phyloP scores from a whole-genome alignment of 768 basidiomycete species.

The Podaxis sp. region DNA sequence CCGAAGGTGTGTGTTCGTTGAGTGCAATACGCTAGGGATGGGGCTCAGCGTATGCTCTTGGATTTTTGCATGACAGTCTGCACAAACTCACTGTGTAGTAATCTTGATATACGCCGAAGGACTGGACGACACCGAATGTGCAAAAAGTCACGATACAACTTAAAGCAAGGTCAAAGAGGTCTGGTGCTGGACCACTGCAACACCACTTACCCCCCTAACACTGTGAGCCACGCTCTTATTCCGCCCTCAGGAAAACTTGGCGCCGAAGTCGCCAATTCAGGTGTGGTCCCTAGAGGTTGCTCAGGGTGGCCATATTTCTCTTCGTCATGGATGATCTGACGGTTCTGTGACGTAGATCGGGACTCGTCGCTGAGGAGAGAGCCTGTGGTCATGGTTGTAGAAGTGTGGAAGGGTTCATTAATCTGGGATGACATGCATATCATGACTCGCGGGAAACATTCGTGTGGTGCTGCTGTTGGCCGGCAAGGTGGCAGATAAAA shows the following conservation, averaged over 20 bases:
- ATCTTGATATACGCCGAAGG: slow-evolving; percentile 50
- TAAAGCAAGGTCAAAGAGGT: slow-evolving; percentile 1
- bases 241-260: slow-evolving; percentile 42
- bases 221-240: slow-evolving; percentile 38
- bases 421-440: not conserved
- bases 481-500: not conserved
- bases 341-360: not conserved
- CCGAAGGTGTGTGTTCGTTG: slow-evolving; percentile 33
- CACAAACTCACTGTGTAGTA: slow-evolving; percentile 37
- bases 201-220: slow-evolving; percentile 38
- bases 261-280: not conserved
- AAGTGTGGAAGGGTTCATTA: not conserved
- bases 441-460: slow-evolving; percentile 5
- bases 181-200: not conserved
- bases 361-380: slow-evolving; percentile 4
- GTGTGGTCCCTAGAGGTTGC: not conserved
- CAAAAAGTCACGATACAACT: slow-evolving; percentile 42
- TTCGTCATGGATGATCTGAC: not conserved
- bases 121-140: slow-evolving; percentile 45
- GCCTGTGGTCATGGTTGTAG: slow-evolving; percentile 8
- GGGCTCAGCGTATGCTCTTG: not conserved
- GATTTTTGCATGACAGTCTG: not conserved
- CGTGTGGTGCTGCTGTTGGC: slow-evolving; percentile 8
- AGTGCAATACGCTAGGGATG: slow-evolving; percentile 29
- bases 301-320: not conserved